phyloP scores from a whole-genome alignment of 1,139 yeast genomes.

The Candida gigantensis region DNA sequence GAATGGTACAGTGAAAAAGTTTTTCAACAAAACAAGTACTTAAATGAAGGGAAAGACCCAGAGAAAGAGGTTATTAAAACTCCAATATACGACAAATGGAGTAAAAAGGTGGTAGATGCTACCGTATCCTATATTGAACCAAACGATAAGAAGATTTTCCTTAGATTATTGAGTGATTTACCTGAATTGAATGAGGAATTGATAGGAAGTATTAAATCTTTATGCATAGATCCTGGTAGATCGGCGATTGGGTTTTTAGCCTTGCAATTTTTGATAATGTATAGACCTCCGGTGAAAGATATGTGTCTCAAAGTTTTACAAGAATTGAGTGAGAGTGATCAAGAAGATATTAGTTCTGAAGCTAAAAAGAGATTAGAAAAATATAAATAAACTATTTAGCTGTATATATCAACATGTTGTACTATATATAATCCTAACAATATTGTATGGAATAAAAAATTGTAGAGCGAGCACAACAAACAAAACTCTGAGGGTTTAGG shows the following conservation, averaged over 20 bases:
- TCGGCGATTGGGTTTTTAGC: slow-evolving; percentile 78
- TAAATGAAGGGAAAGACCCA: slow-evolving; percentile 12
- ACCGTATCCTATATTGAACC: slow-evolving; percentile 83
- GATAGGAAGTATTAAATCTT: slow-evolving; percentile 64
- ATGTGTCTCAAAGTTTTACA: slow-evolving; percentile 66
- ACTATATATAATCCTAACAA: no score
- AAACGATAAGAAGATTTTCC: slow-evolving; percentile 74
- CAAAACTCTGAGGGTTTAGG: no score
- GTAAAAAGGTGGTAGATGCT: slow-evolving; percentile 71
- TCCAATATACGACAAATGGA: slow-evolving; percentile 65
- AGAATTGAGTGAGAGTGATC: slow-evolving; percentile 52
- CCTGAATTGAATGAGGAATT: slow-evolving; percentile 69
- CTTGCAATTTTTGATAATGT: slow-evolving; percentile 79
- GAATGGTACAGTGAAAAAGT: slow-evolving; percentile 85
- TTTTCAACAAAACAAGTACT: slow-evolving; percentile 30
- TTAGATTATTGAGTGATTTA: slow-evolving; percentile 80
- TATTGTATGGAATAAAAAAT: no score
- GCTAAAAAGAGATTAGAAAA: slow-evolving; percentile 55
- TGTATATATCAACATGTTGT: no score
- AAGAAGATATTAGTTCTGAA: slow-evolving; percentile 56
- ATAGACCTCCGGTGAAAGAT: slow-evolving; percentile 79
- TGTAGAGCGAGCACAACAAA: no score
- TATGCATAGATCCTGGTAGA: slow-evolving; percentile 86
- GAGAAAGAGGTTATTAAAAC: slow-evolving; percentile 26
- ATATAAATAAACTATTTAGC: slow-evolving; percentile 21